A percentile compares a stretch with the other conserved stretches of the same genome.
Conservation (phyloP, 2,329 filamentous ascomycete genomes). For the Aspergillus caelatus region DNA sequence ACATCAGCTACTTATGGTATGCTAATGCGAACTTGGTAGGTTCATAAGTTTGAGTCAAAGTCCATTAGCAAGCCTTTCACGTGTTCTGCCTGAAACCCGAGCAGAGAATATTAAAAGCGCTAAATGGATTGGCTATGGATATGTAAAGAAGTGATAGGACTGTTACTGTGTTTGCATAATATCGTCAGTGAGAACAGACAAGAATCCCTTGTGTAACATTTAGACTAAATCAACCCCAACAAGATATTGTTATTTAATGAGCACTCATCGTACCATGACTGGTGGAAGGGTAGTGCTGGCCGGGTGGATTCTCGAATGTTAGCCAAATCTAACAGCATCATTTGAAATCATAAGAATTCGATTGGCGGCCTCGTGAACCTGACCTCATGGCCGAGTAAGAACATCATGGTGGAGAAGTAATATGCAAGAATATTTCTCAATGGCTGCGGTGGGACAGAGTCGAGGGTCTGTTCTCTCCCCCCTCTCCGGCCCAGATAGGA, state of each 20-base stretch:
- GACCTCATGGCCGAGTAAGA: background rate
- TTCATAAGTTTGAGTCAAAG: background rate
- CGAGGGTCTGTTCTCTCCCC: background rate
- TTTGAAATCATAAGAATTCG: background rate
- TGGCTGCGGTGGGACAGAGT: background rate
- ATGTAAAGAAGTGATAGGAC: background rate
- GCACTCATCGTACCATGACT: background rate
- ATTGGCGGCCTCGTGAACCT: background rate
- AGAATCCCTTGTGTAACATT: too few species aligned
- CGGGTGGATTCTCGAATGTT: background rate
- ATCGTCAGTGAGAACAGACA: background rate
- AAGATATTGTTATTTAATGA: background rate
- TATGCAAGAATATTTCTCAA: background rate
- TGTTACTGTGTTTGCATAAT: background rate
- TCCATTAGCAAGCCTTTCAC: background rate
- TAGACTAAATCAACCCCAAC: background rate
- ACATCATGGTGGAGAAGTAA: background rate
- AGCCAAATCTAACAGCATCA: background rate
- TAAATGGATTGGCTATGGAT: background rate
- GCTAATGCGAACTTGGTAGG: background rate
- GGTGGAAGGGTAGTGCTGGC: background rate
- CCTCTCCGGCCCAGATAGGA: too few species aligned
- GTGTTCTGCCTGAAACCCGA: background rate
- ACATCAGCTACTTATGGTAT: background rate
- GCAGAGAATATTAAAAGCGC: background rate